Conservation (phyloP, 2,329 filamentous ascomycete species). For the Ampelomyces quisqualis region DNA sequence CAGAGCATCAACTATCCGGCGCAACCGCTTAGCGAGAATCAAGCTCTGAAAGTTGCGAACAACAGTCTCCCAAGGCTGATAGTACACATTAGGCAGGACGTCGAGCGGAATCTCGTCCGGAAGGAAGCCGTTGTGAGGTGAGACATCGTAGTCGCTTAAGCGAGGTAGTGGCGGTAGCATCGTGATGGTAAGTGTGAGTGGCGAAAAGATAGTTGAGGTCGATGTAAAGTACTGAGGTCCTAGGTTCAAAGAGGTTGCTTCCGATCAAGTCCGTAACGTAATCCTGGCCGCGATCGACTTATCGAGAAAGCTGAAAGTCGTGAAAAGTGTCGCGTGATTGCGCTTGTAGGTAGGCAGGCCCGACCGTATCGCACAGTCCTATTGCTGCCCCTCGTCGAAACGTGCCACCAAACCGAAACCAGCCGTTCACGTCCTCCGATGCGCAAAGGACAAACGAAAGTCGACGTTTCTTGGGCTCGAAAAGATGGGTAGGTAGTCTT, state of each 20-base stretch:
- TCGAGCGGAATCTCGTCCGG: constrained; percentile 78
- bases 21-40: constrained; percentile 80
- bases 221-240: no score
- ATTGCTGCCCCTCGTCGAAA: no score
- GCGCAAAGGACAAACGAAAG: constrained; percentile 18
- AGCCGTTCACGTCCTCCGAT: neutral
- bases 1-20: constrained; percentile 74
- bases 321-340: constrained; percentile 4
- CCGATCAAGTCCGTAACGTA: neutral
- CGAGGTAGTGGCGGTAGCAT: constrained; percentile 49
- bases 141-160: constrained; percentile 77
- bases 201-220: neutral
- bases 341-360: no score
- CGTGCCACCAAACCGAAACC: neutral
- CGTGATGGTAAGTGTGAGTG: constrained; percentile 5
- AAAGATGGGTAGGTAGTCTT: constrained; percentile 11
- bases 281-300: neutral
- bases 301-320: neutral
- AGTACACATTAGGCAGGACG: constrained; percentile 82
- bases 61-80: constrained; percentile 90
- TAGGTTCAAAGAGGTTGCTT: neutral
- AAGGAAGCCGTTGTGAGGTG: constrained; percentile 80
- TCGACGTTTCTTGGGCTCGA: constrained; percentile 8
- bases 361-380: no score
- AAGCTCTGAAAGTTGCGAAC: constrained; percentile 82